phyloP scores from a whole-genome alignment of 1,284 basidiomycete genomes.

The Vanrija sp. region DNA sequence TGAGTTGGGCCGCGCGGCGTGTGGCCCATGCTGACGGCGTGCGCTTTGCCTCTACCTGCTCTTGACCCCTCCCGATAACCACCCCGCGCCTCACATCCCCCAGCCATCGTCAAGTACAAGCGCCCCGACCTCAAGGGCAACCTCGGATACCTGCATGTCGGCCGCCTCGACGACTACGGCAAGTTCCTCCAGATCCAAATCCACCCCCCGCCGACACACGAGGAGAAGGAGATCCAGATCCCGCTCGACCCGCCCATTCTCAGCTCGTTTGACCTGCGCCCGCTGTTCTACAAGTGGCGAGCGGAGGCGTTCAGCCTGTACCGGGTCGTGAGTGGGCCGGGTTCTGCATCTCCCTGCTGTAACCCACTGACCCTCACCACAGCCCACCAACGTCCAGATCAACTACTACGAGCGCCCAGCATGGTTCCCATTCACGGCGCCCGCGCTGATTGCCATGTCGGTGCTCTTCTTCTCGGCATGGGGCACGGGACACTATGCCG shows the following conservation, averaged over 20 bases:
- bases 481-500: conserved; percentile 22
- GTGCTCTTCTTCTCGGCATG: conserved; percentile 20
- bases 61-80: not conserved
- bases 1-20: conserved; percentile 6
- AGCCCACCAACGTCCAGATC: conserved; percentile 19
- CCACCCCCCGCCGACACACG: conserved; percentile 21
- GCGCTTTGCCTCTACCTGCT: not conserved
- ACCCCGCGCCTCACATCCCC: not conserved
- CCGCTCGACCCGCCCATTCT: conserved; percentile 25
- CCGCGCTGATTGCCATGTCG: conserved; percentile 14
- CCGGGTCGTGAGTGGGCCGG: conserved; percentile 21
- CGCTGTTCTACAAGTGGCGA: conserved; percentile 13
- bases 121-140: conserved; percentile 21
- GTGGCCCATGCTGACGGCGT: not conserved
- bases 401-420: conserved; percentile 28
- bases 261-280: conserved; percentile 12
- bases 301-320: conserved; percentile 20
- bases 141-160: conserved; percentile 31
- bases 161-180: conserved; percentile 15
- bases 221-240: conserved; percentile 17
- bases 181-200: conserved; percentile 15
- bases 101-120: conserved; percentile 32
- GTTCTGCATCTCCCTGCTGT: not conserved
- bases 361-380: not conserved
- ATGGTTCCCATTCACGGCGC: conserved; percentile 23